phyloP scores from a whole-genome alignment of 495 filamentous ascomycete genomes.

The Acidomyces sp. region DNA sequence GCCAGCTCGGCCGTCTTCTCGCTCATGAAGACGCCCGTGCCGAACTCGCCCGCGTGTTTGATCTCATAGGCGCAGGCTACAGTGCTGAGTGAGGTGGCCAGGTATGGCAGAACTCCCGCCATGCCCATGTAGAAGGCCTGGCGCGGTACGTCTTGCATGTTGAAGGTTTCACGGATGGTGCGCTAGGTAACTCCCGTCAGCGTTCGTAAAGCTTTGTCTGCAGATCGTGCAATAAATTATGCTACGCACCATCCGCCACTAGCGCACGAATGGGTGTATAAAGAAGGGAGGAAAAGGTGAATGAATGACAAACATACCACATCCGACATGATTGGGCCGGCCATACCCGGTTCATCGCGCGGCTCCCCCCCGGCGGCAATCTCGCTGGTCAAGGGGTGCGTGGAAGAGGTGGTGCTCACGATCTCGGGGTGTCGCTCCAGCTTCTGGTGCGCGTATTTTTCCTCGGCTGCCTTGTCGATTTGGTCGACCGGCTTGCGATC shows the following conservation, averaged over 20 bases:
- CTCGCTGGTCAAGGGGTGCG: conserved; percentile 42
- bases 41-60: conserved; percentile 33
- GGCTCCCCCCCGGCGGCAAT: conserved; percentile 21
- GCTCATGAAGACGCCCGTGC: conserved; percentile 50
- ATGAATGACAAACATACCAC: conserved; percentile 5
- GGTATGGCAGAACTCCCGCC: conserved; percentile 81
- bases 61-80: conserved; percentile 59
- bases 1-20: conserved; percentile 59
- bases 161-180: conserved; percentile 80
- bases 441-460: conserved; percentile 36
- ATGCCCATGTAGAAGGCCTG: conserved; percentile 72
- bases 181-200: too few relatives aligned
- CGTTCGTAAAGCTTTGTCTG: too few relatives aligned
- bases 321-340: conserved; percentile 22
- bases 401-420: conserved; percentile 43
- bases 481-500: conserved; percentile 23
- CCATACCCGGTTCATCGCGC: conserved; percentile 40
- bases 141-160: conserved; percentile 58
- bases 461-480: conserved; percentile 41
- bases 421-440: conserved; percentile 43
- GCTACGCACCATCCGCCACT: too few relatives aligned
- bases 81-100: conserved; percentile 77
- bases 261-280: too few relatives aligned
- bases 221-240: too few relatives aligned
- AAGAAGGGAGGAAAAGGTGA: too few relatives aligned